A percentile compares a stretch with the other conserved stretches of the same genome.
These are phyloP conservation scores for Paecilomyces variotii DNA, from an alignment of 2,329 filamentous ascomycete genomes.

Conservation along the genomic window DNA sequence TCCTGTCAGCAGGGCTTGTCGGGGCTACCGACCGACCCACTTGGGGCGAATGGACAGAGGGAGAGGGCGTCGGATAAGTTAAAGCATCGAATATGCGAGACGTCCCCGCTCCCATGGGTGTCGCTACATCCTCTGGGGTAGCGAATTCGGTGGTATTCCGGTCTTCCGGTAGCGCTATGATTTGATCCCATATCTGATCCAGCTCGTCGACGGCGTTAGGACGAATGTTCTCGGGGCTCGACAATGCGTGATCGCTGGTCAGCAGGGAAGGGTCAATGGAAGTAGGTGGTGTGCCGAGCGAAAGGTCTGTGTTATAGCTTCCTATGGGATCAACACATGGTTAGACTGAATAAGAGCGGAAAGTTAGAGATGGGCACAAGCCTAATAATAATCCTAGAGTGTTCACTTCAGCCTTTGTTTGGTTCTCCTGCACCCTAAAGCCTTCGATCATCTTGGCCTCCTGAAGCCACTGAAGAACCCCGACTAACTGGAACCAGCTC, in stretches of 20 bases:
- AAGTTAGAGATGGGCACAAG: background rate
- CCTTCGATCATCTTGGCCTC: slow-evolving; percentile 6
- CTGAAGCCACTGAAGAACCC: slow-evolving; percentile 6
- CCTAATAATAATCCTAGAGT: too few relatives aligned
- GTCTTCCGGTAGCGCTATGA: too few relatives aligned
- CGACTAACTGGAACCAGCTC: slow-evolving; percentile 4
- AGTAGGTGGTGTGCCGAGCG: slow-evolving; percentile 1
- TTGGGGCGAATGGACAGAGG: slow-evolving; percentile 5
- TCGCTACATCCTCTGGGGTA: too few relatives aligned
- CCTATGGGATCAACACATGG: slow-evolving; percentile 4
- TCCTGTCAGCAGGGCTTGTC: background rate
- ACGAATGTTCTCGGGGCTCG: too few relatives aligned
- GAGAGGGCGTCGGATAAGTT: slow-evolving; percentile 5
- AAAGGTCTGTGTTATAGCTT: slow-evolving; percentile 6
- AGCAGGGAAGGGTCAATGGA: too few relatives aligned
- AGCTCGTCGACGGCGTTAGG: slow-evolving; percentile 5
- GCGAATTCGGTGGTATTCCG: too few relatives aligned
- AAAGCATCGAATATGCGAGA: slow-evolving; percentile 2
- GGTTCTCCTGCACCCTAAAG: slow-evolving; percentile 5
- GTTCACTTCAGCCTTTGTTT: background rate
- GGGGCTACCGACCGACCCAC: slow-evolving; percentile 1
- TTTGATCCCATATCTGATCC: slow-evolving; percentile 1
- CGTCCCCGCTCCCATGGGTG: too few relatives aligned
- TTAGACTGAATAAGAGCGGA: slow-evolving; percentile 6
- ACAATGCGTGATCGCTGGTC: too few relatives aligned